These are phyloP conservation scores for Fraxinus nigra DNA, from an alignment of 305 asterid genomes.

Conservation along the genomic window DNA sequence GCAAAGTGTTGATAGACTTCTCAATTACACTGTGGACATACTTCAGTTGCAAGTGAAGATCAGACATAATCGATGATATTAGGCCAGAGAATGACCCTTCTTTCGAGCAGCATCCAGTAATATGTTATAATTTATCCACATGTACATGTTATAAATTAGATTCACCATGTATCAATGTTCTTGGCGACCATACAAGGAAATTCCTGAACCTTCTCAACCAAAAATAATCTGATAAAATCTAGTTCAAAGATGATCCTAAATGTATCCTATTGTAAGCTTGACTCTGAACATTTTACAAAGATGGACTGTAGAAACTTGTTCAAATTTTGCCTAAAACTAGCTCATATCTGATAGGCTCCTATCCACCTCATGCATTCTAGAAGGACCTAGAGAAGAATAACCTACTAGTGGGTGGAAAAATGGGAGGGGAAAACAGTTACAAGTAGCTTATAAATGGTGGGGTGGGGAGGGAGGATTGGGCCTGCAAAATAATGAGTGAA, in stretches of 20 bases:
- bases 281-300: neutral
- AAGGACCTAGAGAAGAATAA: no score
- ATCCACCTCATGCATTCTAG: no score
- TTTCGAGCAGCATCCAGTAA: neutral
- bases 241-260: neutral
- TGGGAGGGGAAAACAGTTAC: no score
- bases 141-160: neutral
- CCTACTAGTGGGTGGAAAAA: no score
- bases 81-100: neutral
- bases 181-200: neutral
- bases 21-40: neutral
- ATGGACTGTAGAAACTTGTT: neutral
- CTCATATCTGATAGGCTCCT: neutral
- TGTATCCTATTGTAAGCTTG: neutral
- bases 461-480: no score
- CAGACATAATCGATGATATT: neutral
- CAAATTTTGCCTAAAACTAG: neutral
- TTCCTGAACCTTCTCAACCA: neutral
- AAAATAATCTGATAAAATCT: neutral
- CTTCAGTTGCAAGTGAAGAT: neutral
- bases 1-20: neutral
- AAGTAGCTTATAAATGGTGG: no score
- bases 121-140: neutral
- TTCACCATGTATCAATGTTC: neutral
- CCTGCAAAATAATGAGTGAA: no score